Percentiles rank a stretch among this genome's conserved stretches.
phyloP scores from a whole-genome alignment of 352 stramenopile genomes.

The Globisporangium solare region DNA sequence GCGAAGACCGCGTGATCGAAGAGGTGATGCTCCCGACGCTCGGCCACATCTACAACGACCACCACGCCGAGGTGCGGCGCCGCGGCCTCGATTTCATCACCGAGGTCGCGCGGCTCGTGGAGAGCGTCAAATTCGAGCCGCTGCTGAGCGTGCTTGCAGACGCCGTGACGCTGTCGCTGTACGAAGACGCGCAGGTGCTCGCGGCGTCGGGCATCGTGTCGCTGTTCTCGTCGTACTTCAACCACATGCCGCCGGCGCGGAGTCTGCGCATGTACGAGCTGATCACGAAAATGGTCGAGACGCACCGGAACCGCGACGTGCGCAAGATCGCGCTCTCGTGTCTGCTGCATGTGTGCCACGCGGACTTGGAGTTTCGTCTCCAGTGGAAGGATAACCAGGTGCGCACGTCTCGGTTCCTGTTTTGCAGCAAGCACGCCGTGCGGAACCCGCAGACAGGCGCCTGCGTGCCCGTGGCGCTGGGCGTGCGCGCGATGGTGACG shows the following conservation, averaged over 20 bases:
- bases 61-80: constrained; percentile 47
- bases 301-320: constrained; percentile 57
- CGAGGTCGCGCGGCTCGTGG: constrained; percentile 61
- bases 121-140: constrained; percentile 77
- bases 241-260: constrained; percentile 65
- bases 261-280: constrained; percentile 81
- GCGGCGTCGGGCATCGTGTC: constrained; percentile 56
- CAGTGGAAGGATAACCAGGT: constrained; percentile 61
- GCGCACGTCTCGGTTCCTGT: constrained; percentile 77
- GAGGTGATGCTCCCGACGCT: constrained; percentile 75
- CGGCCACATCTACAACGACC: constrained; percentile 65
- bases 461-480: constrained; percentile 56
- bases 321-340: constrained; percentile 59
- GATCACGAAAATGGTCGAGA: constrained; percentile 58
- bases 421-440: constrained; percentile 32
- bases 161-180: constrained; percentile 52
- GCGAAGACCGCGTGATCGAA: constrained; percentile 82
- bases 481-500: constrained; percentile 60
- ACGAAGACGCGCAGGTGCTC: constrained; percentile 63
- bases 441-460: constrained; percentile 36
- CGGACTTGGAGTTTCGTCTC: constrained; percentile 53
- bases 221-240: constrained; percentile 76
- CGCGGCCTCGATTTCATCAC: constrained; percentile 62
- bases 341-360: constrained; percentile 67
- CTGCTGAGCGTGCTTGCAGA: constrained; percentile 76